Conservation (phyloP, 352 stramenopile genomes). For the Saprolegnia parasitica region DNA sequence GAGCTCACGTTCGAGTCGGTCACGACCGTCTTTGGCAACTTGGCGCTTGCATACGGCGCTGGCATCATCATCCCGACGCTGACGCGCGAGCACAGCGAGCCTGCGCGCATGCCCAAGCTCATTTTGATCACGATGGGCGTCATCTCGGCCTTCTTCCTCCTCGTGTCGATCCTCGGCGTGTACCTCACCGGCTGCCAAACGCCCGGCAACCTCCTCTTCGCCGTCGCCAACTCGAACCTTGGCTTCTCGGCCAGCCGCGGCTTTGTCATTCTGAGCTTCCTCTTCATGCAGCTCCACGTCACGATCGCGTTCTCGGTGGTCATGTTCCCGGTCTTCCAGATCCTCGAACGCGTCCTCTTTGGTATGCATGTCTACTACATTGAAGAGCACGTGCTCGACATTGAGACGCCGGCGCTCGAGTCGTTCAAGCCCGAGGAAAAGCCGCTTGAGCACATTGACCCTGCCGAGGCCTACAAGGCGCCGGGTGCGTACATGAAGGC, state of each 20-base stretch:
- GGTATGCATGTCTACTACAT: constrained; percentile 12
- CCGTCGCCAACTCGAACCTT: constrained; percentile 28
- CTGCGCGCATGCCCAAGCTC: constrained; percentile 54
- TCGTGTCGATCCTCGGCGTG: constrained; percentile 25
- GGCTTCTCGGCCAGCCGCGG: constrained; percentile 29
- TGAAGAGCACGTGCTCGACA: background rate
- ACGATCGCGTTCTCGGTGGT: constrained; percentile 28
- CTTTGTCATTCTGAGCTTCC: constrained; percentile 26
- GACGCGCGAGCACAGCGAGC: constrained; percentile 55
- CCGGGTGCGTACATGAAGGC: constrained; percentile 23
- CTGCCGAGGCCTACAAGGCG: constrained; percentile 11
- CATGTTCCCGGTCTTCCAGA: constrained; percentile 18
- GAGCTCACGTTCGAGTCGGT: constrained; percentile 28
- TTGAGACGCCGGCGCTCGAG: background rate
- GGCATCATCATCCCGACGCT: constrained; percentile 59
- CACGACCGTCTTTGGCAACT: constrained; percentile 38
- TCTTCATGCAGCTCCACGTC: constrained; percentile 31
- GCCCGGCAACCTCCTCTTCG: constrained; percentile 30
- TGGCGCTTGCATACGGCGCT: constrained; percentile 58
- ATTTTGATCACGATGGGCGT: constrained; percentile 49
- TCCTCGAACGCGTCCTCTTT: constrained; percentile 18
- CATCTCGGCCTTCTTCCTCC: constrained; percentile 44
- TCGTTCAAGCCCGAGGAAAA: constrained; percentile 15
- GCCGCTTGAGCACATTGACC: constrained; percentile 2
- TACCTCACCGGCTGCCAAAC: constrained; percentile 30